Base-by-base conservation (phyloP, 768 basidiomycete genomes). In the Russula lepida region DNA sequence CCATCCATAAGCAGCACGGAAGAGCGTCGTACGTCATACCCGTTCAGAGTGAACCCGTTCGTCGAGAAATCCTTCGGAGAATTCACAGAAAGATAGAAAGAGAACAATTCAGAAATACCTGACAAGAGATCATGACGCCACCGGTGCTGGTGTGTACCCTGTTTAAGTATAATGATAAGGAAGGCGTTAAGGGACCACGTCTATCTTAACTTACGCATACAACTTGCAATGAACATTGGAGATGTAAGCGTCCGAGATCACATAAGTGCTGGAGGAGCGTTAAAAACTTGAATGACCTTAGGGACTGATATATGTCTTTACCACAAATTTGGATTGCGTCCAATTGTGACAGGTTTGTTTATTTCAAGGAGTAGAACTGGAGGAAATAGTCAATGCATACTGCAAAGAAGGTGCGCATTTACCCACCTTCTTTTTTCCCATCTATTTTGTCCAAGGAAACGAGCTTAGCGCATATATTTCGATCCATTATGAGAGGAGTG, bases 1-100 rank as follows among this genome's bases (percentile, higher is more conserved):
- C 88, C 86, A 67, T 92, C 80, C 85, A 88, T 84, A 15, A 92
- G 74, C 56, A 92, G 85, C 25, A 86, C 79, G 0, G 83, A 82
- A 0, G 80, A 74, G 69, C 85, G 89, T 54, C 79, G 78, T 41
- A 92, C 83, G 51, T 79, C 78, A 67, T 88, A 80, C 0, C 80
- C 84, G 66, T 92, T 92, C 50, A 91, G 75, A 32, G 79, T 70
- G 39, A 90, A 73, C 1, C 90, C 90, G 62, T 92, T 92, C 21
- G 85, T 82, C 1, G 90, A 92, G 27, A 83, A 39, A 70, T 92
- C 90, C 89, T 91, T 63, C 11, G 7, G 43, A 56, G 4, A 32
- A 43, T 59, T 64, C 41, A 33, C 15, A 12, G 33, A 53, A 8
- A 6, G 12, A 47, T n/a, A 57, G 56, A 17, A 7, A 23, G 19